These are phyloP conservation scores for Aspergillus aculeatinus DNA, from an alignment of 2,329 filamentous ascomycete species.

Conservation along the genomic window DNA sequence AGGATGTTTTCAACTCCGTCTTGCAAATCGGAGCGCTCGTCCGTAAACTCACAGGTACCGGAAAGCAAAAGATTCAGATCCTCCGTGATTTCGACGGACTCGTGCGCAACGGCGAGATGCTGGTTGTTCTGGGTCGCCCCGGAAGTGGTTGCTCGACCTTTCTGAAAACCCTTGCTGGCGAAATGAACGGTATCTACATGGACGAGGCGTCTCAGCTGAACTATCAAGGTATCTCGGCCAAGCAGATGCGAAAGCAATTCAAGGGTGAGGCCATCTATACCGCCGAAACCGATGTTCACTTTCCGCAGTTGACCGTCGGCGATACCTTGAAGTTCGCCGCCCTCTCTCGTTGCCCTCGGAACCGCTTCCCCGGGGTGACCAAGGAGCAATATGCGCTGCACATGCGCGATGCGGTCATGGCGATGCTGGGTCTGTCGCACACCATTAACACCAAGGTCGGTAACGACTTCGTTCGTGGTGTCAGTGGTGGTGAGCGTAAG, in stretches of 20 bases:
- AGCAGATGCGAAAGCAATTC: conserved; percentile 66
- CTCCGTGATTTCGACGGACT: conserved; percentile 64
- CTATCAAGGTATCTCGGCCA: conserved; percentile 60
- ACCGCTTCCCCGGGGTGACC: conserved; percentile 39
- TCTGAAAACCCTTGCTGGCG: conserved; percentile 79
- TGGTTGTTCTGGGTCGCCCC: conserved; percentile 56
- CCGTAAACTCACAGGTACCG: conserved; percentile 34
- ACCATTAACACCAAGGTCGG: conserved; percentile 51
- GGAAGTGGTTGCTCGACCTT: conserved; percentile 72
- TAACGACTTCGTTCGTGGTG: conserved; percentile 61
- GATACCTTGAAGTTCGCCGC: conserved; percentile 79
- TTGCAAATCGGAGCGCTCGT: conserved; percentile 36
- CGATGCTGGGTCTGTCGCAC: conserved; percentile 49
- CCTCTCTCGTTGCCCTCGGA: conserved; percentile 56
- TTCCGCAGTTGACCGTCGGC: conserved; percentile 71
- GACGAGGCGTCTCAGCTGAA: conserved; percentile 72
- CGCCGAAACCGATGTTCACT: conserved; percentile 78
- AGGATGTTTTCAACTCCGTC: conserved; percentile 41
- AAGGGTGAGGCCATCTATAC: conserved; percentile 86
- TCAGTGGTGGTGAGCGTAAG: conserved; percentile 62
- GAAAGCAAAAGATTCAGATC: conserved; percentile 57
- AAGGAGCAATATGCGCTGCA: conserved; percentile 46
- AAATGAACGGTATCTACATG: conserved; percentile 77
- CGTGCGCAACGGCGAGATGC: conserved; percentile 57
- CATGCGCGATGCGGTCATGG: conserved; percentile 48